Base-by-base conservation (phyloP, 2,329 filamentous ascomycete species). In the Penicillium palitans region DNA sequence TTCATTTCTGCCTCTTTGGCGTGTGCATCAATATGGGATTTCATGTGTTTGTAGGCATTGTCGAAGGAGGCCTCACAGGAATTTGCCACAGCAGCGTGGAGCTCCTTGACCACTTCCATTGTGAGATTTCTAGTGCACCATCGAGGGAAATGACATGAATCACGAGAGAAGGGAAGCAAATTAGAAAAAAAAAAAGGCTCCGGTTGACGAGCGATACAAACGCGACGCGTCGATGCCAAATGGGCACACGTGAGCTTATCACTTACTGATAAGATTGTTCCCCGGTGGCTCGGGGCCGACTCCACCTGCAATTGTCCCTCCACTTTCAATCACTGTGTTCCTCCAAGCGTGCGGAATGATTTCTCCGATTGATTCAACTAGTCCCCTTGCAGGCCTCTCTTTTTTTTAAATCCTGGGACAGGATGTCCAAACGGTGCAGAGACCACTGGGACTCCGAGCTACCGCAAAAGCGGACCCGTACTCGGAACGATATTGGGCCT, bases 381-480 rank as follows among this genome's bases (percentile, higher is more conserved):
- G 39, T 17, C 27, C 25, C 10, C 10, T 44, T 7, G 6, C 15
- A 37, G 29, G 2, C 6, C 24, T 13, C 31, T 33, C 31, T 29
- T 12, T n/a, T 12, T 17, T 6, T 49, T 31, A 25, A 8, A 13
- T 13, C 17, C 27, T 6, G 7, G 49, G 19, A 21, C 60, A 71
- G 57, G n/a, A 75, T 76, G 73, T 58, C 68, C 15, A 76, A 77
- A 61, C 72, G 73, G 59, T 55, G 52, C 48, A 62, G 68, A 50
- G 62, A 67, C 35, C 57, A 63, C 46, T 57, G 55, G 8, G 54
- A 54, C 5, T 39, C 48, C 13, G 57, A 60, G 41, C 44, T 52
- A 24, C 72, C 66, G 24, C 63, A 73, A 12, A 87, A 87, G 71
- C 76, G 81, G 58, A 66, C 68, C 53, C 73, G 78, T 31, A 69